phyloP scores from a whole-genome alignment of 179 eudicot genomes.

The Pouteria campechiana region DNA sequence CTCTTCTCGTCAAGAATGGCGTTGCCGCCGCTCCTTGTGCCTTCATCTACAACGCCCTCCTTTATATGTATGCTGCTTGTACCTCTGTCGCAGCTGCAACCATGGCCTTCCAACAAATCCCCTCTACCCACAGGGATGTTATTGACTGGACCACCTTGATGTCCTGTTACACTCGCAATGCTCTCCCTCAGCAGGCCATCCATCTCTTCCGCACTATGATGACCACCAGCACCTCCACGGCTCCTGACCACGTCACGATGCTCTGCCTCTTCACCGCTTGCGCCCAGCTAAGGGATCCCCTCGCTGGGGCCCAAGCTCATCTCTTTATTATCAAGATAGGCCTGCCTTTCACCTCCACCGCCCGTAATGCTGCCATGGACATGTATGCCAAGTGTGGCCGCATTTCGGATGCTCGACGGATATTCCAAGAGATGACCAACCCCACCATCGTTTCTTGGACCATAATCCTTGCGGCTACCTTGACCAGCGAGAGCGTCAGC shows the following conservation, averaged over 20 bases:
- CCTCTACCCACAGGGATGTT: constrained; percentile 16
- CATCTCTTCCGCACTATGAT: constrained; percentile 17
- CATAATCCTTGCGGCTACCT: constrained; percentile 20
- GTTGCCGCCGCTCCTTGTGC: constrained; percentile 11
- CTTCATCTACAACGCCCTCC: constrained; percentile 16
- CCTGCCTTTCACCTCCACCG: constrained; percentile 7
- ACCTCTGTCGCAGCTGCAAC: constrained; percentile 7
- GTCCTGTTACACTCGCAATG: constrained; percentile 14
- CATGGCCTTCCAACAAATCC: constrained; percentile 30
- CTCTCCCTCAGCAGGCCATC: constrained; percentile 15
- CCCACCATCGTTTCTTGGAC: constrained; percentile 31
- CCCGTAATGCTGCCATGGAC: constrained; percentile 21
- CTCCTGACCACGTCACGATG: constrained; percentile 16
- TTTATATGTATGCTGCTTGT: constrained; percentile 19
- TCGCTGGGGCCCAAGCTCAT: constrained; percentile 13
- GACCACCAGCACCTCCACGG: not conserved
- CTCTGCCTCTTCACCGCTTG: constrained; percentile 14
- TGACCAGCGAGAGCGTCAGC: constrained; percentile 21
- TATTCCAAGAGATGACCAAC: constrained; percentile 23
- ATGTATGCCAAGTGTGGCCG: constrained; percentile 30
- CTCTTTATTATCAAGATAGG: constrained; percentile 23
- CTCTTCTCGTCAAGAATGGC: constrained; percentile 21
- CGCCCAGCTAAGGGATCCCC: constrained; percentile 7
- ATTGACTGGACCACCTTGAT: constrained; percentile 33
- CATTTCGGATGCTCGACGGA: constrained; percentile 9